phyloP scores from a whole-genome alignment of 1,139 yeast species.

The Kodamaea arcana region DNA sequence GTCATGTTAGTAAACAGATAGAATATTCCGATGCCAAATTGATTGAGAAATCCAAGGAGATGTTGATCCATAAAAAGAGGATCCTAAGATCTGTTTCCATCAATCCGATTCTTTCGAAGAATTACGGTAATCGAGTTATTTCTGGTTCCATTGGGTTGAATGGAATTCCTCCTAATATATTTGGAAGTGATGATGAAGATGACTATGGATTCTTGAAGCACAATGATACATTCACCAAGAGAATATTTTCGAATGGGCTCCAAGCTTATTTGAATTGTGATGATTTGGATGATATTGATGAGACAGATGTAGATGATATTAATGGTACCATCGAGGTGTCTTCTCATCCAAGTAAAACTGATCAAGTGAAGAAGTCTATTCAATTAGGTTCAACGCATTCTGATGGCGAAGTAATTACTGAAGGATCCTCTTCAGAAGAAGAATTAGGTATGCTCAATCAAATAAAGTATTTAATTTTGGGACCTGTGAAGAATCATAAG shows the following conservation, averaged over 20 bases:
- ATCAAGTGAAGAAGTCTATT: constrained; percentile 4
- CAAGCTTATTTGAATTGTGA: constrained; percentile 22
- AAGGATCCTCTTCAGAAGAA: constrained; percentile 12
- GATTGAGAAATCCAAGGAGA: constrained; percentile 41
- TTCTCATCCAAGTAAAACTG: constrained; percentile 12
- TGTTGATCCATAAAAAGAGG: constrained; percentile 42
- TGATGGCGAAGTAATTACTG: constrained; percentile 2
- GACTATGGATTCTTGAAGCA: constrained; percentile 36
- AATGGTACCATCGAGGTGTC: constrained; percentile 6
- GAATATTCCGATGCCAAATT: constrained; percentile 56
- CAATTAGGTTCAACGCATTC: background rate
- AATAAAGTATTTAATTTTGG: constrained; percentile 31
- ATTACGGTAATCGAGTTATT: constrained; percentile 14
- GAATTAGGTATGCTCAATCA: constrained; percentile 33
- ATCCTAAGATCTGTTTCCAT: constrained; percentile 45
- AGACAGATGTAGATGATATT: constrained; percentile 9
- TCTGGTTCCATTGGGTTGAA: constrained; percentile 12
- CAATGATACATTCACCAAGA: constrained; percentile 23
- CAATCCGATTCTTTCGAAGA: constrained; percentile 35
- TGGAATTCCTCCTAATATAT: background rate
- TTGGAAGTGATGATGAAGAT: constrained; percentile 21
- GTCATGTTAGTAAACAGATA: constrained; percentile 20
- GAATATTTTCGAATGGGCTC: constrained; percentile 30
- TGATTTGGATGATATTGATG: constrained; percentile 18
- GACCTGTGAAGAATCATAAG: constrained; percentile 18